phyloP scores from a whole-genome alignment of 345 rosid species.

The Dipteronia dyeriana region DNA sequence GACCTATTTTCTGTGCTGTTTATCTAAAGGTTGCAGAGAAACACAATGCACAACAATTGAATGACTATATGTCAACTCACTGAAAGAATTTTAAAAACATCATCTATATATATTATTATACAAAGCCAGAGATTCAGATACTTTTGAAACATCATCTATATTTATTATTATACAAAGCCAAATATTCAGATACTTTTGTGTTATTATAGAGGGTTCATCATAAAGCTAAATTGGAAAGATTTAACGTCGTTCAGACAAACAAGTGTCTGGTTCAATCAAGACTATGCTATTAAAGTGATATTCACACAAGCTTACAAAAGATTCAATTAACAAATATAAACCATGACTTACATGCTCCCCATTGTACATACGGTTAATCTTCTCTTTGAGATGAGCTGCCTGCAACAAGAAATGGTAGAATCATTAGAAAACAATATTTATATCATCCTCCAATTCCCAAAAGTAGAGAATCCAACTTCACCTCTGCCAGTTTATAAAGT shows the following conservation, averaged over 20 bases:
- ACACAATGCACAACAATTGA: conserved; percentile 11
- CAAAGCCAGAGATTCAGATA: neutral
- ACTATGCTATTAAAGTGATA: neutral
- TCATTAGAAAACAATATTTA: neutral
- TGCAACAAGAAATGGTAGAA: conserved; percentile 28
- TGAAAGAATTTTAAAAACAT: neutral
- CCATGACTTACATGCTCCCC: conserved; percentile 76
- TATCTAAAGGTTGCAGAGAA: conserved; percentile 51
- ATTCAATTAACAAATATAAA: neutral
- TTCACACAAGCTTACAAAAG: neutral
- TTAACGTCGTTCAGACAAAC: neutral
- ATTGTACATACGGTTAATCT: conserved; percentile 70
- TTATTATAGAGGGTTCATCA: neutral
- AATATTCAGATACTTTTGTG: neutral
- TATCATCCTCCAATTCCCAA: neutral
- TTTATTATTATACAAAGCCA: neutral
- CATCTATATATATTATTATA: neutral
- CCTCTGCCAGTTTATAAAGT: conserved; percentile 80
- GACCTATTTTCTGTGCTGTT: conserved; percentile 93
- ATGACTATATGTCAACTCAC: neutral
- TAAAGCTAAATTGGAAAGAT: neutral
- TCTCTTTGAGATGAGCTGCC: conserved; percentile 75
- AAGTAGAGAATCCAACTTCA: conserved; percentile 24
- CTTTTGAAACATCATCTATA: neutral
- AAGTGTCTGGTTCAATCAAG: neutral